A percentile compares a stretch with the other conserved stretches of the same genome.
These are phyloP conservation scores for Erucastrum elatum DNA, from an alignment of 345 rosid genomes.

Conservation along the genomic window DNA sequence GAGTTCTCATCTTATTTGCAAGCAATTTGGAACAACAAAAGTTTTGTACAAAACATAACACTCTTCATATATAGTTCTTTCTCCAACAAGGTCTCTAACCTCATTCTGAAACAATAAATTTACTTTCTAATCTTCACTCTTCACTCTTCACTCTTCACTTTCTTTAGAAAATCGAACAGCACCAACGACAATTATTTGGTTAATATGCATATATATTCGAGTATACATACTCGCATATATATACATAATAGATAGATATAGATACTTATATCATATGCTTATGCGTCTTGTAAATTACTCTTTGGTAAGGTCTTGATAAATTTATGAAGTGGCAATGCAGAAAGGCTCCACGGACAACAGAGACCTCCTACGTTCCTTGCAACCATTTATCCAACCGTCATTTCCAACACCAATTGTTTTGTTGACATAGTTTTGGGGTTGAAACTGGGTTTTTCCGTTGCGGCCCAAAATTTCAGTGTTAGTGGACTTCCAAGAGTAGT, in stretches of 20 bases:
- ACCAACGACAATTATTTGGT: constrained; percentile 35
- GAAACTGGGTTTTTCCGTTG: constrained; percentile 20
- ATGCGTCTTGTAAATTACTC: constrained; percentile 19
- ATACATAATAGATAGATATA: constrained; percentile 25
- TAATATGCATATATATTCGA: constrained; percentile 34
- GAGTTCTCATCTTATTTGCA: constrained; percentile 11
- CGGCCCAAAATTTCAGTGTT: constrained; percentile 20
- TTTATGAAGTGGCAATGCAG: constrained; percentile 81
- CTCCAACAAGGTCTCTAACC: constrained; percentile 30
- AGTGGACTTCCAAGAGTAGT: constrained; percentile 46
- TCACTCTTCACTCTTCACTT: background rate
- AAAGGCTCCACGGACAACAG: constrained; percentile 55
- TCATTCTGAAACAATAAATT: constrained; percentile 27
- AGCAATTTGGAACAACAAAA: constrained; percentile 3
- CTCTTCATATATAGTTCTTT: constrained; percentile 28
- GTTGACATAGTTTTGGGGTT: constrained; percentile 12
- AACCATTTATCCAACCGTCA: constrained; percentile 50
- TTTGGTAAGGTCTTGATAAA: background rate
- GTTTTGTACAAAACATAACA: constrained; percentile 30
- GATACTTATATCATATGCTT: constrained; percentile 31
- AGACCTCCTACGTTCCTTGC: constrained; percentile 76
- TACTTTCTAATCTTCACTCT: constrained; percentile 8
- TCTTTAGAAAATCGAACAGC: constrained; percentile 25
- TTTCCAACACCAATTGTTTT: constrained; percentile 1
- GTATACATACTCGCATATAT: constrained; percentile 25